Evolutionary conservation across 345 rosid genomes (phyloP), one percentile per base, ranked within the genome.

Genomic region (Rhizophora apiculata): DNA sequence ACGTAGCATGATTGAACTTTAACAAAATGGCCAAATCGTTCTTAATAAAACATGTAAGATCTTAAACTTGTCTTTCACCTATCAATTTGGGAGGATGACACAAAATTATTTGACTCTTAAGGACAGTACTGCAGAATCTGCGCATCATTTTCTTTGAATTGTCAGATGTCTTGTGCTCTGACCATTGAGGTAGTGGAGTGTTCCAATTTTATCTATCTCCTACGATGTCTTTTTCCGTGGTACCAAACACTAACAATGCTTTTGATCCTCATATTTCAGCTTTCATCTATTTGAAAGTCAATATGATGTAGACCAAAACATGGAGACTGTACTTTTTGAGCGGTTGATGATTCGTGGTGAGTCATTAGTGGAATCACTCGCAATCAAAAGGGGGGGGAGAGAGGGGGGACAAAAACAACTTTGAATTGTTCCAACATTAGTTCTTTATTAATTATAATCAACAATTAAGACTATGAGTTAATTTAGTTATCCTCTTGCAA

Each of bases 281-380:
- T 74, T 83, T 83, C 81, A 78, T 66, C 72, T 68, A 76, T 62
- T 68, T 73, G 57, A 65, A 82, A 76, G 79, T 74, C 76, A 81
- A 69, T 68, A 65, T 67, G 77, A 75, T 60, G 70, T 81, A 66
- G 73, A 81, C 46, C 46, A 76, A 82, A 62, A 78, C 86, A 80
- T 29, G 67, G 81, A 68, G 73, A 86, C 83, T 85, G 88, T 91
- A 73, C 83, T 74, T 43, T 36, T 59, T 43, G 36, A 74, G n/a
- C 26, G 67, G 67, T 13, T 56, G 73, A 79, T 76, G 83, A 72
- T 62, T 60, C 73, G 69, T 72, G 70, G 76, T 62, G 71, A 72
- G 64, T 76, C 73, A 70, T 76, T 84, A 78, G 69, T 62, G 74
- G 52, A 32, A 78, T 76, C 82, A 83, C 84, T 80, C 83, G 78